Base-by-base conservation (phyloP, 441 rosid genomes). In the Arabidopsis lyrata region DNA sequence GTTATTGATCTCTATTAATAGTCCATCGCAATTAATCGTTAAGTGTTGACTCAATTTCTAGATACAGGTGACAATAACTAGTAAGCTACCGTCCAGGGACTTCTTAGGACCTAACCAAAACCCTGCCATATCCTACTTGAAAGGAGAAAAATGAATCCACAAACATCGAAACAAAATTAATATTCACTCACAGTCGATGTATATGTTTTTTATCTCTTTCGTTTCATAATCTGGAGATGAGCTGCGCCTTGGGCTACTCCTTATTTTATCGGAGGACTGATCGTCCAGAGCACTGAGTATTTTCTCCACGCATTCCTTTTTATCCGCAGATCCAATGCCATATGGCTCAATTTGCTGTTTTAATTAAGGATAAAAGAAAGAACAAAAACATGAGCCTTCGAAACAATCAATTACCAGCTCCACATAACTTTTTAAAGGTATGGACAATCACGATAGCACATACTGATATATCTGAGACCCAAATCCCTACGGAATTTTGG, bases 121-220 rank as follows among this genome's bases (percentile, higher is more conserved):
- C 56, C 24, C 12, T 13, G 22, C 1, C 62, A 32, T 63, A 42
- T 47, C 54, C 63, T 9, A 61, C 50, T 50, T 39, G 31, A 38
- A 71, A 29, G n/a, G 41, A 35, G 18, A 53, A 50, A 63, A 54
- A 41, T 3, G 38, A 53, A 31, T 22, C 14, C 16, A 61, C 22
- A 22, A 49, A 36, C 20, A 48, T 55, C 2, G 1, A 15, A 56
- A 55, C 49, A 27, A 50, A 8, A 39, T 49, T 52, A 59, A 24
- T 20, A 64, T 48, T 66, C 47, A 90, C 99, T 91, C 83, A 95
- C 99, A 84, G 70, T 95, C 99, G 24, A 95, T 84, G 67, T 93
- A 95, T 76, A 95, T 95, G 83, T 88, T 95, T 83, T 95, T 95
- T 76, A 95, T 95, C 68, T 88, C 98, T 76, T 88, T 90, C 18